Conservation (phyloP, 768 basidiomycete genomes). For the Macrolepiota dolichaula region DNA sequence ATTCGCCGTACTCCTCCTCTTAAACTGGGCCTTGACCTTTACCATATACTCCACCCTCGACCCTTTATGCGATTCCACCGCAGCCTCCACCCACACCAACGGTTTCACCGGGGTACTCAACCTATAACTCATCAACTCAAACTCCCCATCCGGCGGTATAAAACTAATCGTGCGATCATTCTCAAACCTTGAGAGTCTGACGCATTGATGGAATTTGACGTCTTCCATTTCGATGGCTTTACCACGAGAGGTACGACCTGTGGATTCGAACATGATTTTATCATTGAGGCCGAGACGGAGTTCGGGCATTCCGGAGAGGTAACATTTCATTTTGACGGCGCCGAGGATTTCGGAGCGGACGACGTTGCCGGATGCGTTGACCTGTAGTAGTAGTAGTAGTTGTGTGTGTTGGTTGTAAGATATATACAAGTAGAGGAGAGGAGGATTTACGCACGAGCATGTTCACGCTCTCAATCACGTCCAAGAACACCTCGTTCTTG, state of each 20-base stretch:
- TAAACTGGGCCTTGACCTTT: constrained; percentile 96
- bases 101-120: constrained; percentile 96
- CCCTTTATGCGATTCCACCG: constrained; percentile 93
- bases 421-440: neutral
- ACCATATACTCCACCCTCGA: constrained; percentile 94
- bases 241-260: constrained; percentile 89
- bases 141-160: constrained; percentile 98
- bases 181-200: constrained; percentile 94
- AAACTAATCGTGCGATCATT: constrained; percentile 99
- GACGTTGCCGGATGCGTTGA: constrained; percentile 95
- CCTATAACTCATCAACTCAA: constrained; percentile 98
- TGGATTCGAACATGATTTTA: constrained; percentile 99
- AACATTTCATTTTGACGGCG: constrained; percentile 99
- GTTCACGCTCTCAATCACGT: constrained; percentile 97
- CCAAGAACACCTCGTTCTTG: constrained; percentile 99
- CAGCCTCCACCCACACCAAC: constrained; percentile 95
- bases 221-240: constrained; percentile 99
- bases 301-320: constrained; percentile 99
- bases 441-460: constrained; percentile 62
- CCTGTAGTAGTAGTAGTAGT: constrained; percentile 43
- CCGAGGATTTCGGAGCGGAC: constrained; percentile 97
- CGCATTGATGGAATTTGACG: constrained; percentile 99
- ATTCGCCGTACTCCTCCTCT: constrained; percentile 93
- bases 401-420: neutral
- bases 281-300: constrained; percentile 93